Base-by-base conservation (phyloP, 768 basidiomycete genomes). In the Leccinum disarticulatum region DNA sequence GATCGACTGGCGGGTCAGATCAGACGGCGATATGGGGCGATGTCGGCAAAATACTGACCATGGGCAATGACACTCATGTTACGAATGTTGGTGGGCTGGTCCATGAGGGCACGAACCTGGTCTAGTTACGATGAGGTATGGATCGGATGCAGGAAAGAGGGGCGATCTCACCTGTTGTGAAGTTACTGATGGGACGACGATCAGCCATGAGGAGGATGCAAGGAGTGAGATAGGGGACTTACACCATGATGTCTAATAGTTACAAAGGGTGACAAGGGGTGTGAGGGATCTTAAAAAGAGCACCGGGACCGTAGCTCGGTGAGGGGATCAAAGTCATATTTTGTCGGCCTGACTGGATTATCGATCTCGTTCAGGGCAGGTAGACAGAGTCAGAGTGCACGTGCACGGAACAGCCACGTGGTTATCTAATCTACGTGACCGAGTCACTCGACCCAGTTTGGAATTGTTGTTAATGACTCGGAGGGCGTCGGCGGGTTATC, bases 51-150 rank as follows among this genome's bases (percentile, higher is more conserved):
- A 54, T 38, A 77, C 87, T 70, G 57, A 90, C 92, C 91, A 78
- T 93, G 91, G 69, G 92, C 92, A 72, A 92, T 92, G 71, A 92
- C 91, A 85, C 87, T 90, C 91, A 93, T 93, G 82, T 93, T 93
- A 79, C 92, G 90, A 73, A 95, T 94, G 77, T 94, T 95, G 57
- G 91, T 93, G 68, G 92, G 86, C 74, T 76, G 78, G 84, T 94
- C 90, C 93, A 95, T 95, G 64, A 95, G 88, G 65, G 59, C 79
- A 73, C 93, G 88, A 70, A 95, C 86, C 81, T 95, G 91, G 75
- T 92, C 91, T 93, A 67, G 62, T 35, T 58, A 49, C 54, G 48
- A 54, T 67, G 60, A 61, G 59, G 19, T 10, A 52, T 9, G 33
- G 52, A 38, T 27, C 28, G 28, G 31, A 7, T 6, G 27, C 13